These are phyloP conservation scores for Phytophthora boehmeriae DNA, from an alignment of 352 stramenopile genomes.

Conservation along the genomic window DNA sequence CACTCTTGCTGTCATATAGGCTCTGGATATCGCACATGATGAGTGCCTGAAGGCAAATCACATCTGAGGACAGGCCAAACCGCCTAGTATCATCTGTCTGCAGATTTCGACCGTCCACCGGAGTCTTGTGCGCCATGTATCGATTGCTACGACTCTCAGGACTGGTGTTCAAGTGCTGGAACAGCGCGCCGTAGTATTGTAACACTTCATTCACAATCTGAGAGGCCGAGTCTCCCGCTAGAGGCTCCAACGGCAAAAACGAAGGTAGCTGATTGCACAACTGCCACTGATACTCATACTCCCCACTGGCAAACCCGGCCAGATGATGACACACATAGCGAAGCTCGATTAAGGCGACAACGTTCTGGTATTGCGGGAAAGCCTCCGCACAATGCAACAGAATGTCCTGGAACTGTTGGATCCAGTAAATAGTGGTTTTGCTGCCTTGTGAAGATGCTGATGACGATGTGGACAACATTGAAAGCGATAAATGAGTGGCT, in stretches of 20 bases:
- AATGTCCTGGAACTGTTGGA: slow-evolving; percentile 81
- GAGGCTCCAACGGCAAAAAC: slow-evolving; percentile 46
- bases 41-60: slow-evolving; percentile 67
- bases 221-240: slow-evolving; percentile 63
- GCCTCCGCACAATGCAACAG: slow-evolving; percentile 66
- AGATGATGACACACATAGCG: slow-evolving; percentile 86
- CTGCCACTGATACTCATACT: slow-evolving; percentile 78
- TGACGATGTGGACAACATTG: slow-evolving; percentile 41
- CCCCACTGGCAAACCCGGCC: slow-evolving; percentile 57
- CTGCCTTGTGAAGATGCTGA: slow-evolving; percentile 47
- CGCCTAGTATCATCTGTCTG: slow-evolving; percentile 12
- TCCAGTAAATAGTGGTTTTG: slow-evolving; percentile 77
- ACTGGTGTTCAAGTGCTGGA: slow-evolving; percentile 65
- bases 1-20: slow-evolving; percentile 80
- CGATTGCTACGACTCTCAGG: slow-evolving; percentile 47
- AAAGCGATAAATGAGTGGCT: slow-evolving; percentile 42
- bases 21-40: slow-evolving; percentile 83
- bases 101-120: slow-evolving; percentile 10
- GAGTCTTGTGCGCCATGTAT: slow-evolving; percentile 34
- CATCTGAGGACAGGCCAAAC: slow-evolving; percentile 60
- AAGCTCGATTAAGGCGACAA: slow-evolving; percentile 78
- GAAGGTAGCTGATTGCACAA: slow-evolving; percentile 67
- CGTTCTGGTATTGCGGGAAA: slow-evolving; percentile 69
- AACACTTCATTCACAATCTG: slow-evolving; percentile 82
- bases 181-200: slow-evolving; percentile 72